Evolutionary conservation across 2,329 filamentous ascomycete genomes (phyloP), one percentile per base, ranked within the genome.

Genomic region (Gaeumannomyces tritici): DNA sequence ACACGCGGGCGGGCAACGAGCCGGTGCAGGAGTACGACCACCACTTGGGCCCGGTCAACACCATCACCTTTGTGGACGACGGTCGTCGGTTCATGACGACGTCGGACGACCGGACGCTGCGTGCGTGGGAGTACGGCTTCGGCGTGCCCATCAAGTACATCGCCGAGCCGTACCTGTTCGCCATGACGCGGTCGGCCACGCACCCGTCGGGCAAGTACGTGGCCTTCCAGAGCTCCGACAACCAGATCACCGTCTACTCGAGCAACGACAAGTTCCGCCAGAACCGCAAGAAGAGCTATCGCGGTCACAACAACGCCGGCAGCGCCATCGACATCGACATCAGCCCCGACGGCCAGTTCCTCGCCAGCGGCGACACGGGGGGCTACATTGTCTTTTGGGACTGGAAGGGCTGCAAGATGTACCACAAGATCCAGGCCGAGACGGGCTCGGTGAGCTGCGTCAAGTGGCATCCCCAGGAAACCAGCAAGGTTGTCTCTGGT

Each of bases 321-420:
- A 93, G 96, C 70, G 93, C 89, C 2, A 91, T 98, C 65, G 95
- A 96, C 70, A 82, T 99, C 60, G 87, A 89, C 61, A 89, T 96
- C 71, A 91, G 87, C 69, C 91, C 93, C 0, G 95, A 98, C 73
- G 95, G 95, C 0, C 91, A 96, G 72, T 96, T 97, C 73, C 80
- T 99, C 62, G 89, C 87, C 26, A 90, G 85, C 24, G 95, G 95
- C 65, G 95, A 99, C 74, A 90, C 86, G 61, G 91, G 85, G 21
- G 95, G 96, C 47, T 97, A 85, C 70, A 86, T 96, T 59, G 96
- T 90, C 76, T 97, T 98, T 77, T 99, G 93, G 91, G 95, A 98
- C 76, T 99, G 93, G 91, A 99, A 99, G 84, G 97, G 92, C 54
- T 96, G 93, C 75, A 98, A 97, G 78, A 93, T 99, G 92, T 96